Percentiles rank a stretch among this genome's conserved stretches.
phyloP scores from a whole-genome alignment of 371 early-diverging fungal species.

The Rhizopus delemar region DNA sequence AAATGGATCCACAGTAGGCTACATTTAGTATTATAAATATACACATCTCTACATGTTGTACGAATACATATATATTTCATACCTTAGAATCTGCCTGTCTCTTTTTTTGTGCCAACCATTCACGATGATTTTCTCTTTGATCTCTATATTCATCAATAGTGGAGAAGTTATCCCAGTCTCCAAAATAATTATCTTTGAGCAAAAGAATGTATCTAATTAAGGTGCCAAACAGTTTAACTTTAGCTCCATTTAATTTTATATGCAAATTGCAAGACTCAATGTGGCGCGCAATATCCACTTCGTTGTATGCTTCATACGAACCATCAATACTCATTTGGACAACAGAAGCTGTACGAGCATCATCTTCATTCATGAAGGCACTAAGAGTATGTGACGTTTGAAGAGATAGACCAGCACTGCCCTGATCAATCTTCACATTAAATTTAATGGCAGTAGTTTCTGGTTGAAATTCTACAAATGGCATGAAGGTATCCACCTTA shows the following conservation, averaged over 20 bases:
- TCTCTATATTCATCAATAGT: slow-evolving; percentile 77
- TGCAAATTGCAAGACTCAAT: slow-evolving; percentile 66
- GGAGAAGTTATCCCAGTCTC: slow-evolving; percentile 65
- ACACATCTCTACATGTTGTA: background rate
- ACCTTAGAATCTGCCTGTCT: slow-evolving; percentile 65
- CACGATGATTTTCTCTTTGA: slow-evolving; percentile 48
- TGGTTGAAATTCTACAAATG: slow-evolving; percentile 64
- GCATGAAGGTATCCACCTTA: slow-evolving; percentile 50
- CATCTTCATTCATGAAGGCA: slow-evolving; percentile 63
- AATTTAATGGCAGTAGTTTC: slow-evolving; percentile 60
- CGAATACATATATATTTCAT: background rate
- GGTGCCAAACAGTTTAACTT: slow-evolving; percentile 69
- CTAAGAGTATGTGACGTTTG: slow-evolving; percentile 74
- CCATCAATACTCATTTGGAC: slow-evolving; percentile 58
- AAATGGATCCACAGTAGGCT: slow-evolving; percentile 63
- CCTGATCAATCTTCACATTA: slow-evolving; percentile 59
- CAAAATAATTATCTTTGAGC: slow-evolving; percentile 79
- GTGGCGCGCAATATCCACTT: slow-evolving; percentile 54
- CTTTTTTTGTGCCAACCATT: slow-evolving; percentile 47
- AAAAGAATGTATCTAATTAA: slow-evolving; percentile 73
- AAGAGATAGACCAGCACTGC: slow-evolving; percentile 55
- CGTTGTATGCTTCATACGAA: slow-evolving; percentile 63
- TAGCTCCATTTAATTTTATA: slow-evolving; percentile 66
- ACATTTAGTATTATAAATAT: background rate
- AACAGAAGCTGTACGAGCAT: slow-evolving; percentile 58